A percentile compares a stretch with the other conserved stretches of the same genome.
phyloP scores from a whole-genome alignment of 768 basidiomycete species.

The Podaxis rugospora region DNA sequence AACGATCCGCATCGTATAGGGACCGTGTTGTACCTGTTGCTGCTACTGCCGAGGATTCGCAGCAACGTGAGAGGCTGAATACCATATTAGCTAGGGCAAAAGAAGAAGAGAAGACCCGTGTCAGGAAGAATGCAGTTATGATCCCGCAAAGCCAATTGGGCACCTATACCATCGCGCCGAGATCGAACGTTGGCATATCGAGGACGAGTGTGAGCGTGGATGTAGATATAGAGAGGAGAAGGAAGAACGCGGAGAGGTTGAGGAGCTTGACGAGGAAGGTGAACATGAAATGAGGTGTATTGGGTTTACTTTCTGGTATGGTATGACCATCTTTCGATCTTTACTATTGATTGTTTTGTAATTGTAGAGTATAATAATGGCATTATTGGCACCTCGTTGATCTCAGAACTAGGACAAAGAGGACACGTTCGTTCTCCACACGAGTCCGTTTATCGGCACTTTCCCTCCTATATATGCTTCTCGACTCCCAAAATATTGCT shows the following conservation, averaged over 20 bases:
- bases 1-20: constrained; percentile 78
- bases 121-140: constrained; percentile 76
- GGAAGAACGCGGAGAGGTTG: constrained; percentile 70
- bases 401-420: background rate
- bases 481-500: background rate
- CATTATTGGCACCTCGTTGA: background rate
- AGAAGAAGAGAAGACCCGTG: constrained; percentile 63
- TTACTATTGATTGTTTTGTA: constrained; percentile 3
- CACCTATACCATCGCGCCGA: constrained; percentile 79
- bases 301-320: background rate
- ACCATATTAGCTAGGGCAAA: constrained; percentile 65
- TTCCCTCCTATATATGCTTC: background rate
- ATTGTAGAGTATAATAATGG: background rate
- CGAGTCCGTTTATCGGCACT: background rate
- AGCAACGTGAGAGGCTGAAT: constrained; percentile 53
- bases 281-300: constrained; percentile 18
- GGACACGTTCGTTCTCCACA: no score
- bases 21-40: constrained; percentile 66
- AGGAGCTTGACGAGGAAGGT: constrained; percentile 56
- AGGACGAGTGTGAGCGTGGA: constrained; percentile 60
- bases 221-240: constrained; percentile 67
- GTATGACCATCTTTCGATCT: background rate
- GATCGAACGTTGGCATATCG: constrained; percentile 44
- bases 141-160: constrained; percentile 76
- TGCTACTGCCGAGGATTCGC: constrained; percentile 31